Conservation (phyloP, 169 alveolate species). For the Eimeria falciformis region DNA sequence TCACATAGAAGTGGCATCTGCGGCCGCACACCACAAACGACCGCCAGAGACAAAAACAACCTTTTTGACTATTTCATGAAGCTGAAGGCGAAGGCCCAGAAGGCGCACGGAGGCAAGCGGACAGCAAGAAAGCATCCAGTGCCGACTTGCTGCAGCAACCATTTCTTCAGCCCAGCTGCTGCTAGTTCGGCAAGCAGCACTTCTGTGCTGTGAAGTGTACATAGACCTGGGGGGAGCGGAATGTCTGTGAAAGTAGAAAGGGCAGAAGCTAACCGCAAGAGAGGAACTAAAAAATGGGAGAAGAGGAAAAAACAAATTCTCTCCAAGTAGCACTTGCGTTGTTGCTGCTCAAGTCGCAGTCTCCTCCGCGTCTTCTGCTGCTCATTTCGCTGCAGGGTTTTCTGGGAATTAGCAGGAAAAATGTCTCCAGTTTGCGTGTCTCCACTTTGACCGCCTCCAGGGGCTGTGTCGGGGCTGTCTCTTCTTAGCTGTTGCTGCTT, state of each 20-base stretch:
- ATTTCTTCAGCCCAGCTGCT: neutral
- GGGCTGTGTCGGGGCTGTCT: neutral
- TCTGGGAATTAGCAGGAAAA: neutral
- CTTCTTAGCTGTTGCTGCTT: neutral
- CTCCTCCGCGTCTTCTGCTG: neutral
- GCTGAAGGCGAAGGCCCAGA: no score
- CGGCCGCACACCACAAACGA: neutral
- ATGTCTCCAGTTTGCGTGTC: neutral
- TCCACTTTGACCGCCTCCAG: neutral
- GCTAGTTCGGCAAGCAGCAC: neutral
- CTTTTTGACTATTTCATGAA: no score
- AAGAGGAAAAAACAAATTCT: neutral
- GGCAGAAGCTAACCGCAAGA: constrained; percentile 7
- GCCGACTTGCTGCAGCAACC: constrained; percentile 15
- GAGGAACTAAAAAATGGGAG: constrained; percentile 1
- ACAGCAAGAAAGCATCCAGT: neutral
- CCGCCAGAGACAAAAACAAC: neutral
- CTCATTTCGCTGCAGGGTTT: neutral
- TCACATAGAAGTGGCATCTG: neutral
- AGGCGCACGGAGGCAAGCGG: no score
- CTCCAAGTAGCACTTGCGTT: neutral
- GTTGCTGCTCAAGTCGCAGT: neutral
- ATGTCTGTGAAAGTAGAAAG: neutral
- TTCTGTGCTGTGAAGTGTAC: neutral
- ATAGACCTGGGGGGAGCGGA: neutral